These are phyloP conservation scores for Nakazawaea molendinolei DNA, from an alignment of 805 yeast genomes.

Conservation along the genomic window DNA sequence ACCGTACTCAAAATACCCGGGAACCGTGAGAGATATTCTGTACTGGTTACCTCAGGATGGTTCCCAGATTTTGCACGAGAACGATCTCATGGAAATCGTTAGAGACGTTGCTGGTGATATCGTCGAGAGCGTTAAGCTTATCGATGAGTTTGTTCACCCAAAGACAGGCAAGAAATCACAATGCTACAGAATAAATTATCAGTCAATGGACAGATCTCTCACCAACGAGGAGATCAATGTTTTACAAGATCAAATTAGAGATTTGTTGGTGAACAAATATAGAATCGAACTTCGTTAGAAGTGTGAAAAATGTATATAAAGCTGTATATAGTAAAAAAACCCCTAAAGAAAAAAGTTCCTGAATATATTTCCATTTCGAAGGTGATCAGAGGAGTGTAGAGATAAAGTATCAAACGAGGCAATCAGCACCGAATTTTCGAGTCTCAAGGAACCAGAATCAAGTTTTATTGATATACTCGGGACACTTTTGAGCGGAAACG, in stretches of 20 bases:
- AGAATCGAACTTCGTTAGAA: conserved; percentile 35
- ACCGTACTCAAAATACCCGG: conserved; percentile 90
- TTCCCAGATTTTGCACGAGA: conserved; percentile 52
- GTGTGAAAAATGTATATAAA: conserved; percentile 1
- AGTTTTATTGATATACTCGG: too few species aligned
- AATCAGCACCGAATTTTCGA: too few species aligned
- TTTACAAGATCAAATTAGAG: conserved; percentile 61
- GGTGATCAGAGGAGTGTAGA: too few species aligned
- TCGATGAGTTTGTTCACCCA: conserved; percentile 84
- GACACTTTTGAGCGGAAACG: too few species aligned
- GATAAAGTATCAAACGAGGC: too few species aligned
- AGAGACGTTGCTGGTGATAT: conserved; percentile 80
- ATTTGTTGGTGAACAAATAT: conserved; percentile 43
- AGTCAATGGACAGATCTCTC: conserved; percentile 90
- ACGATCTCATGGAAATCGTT: conserved; percentile 91
- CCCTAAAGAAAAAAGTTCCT: not conserved
- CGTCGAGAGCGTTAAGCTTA: conserved; percentile 74
- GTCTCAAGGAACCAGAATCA: too few species aligned
- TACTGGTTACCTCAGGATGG: conserved; percentile 69
- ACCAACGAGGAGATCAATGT: conserved; percentile 79
- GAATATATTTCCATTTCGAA: not conserved
- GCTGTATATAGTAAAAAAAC: not conserved
- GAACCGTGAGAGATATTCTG: conserved; percentile 79
- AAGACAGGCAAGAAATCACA: conserved; percentile 70
- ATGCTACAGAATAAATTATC: conserved; percentile 88